phyloP scores from a whole-genome alignment of 2,329 filamentous ascomycete species.

The Diplodia seriata region DNA sequence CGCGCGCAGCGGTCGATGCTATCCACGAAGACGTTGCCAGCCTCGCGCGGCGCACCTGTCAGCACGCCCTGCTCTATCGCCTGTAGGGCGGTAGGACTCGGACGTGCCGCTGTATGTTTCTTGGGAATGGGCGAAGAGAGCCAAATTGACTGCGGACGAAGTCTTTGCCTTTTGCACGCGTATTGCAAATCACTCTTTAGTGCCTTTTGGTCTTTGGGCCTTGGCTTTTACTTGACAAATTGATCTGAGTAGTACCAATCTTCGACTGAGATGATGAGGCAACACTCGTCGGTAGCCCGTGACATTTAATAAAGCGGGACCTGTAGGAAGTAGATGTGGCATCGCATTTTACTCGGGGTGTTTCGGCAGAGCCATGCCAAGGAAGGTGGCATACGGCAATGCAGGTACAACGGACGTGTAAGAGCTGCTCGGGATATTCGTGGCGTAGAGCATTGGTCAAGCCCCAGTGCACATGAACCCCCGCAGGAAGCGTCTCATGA shows the following conservation, averaged over 20 bases:
- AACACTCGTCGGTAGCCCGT: neutral
- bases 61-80: neutral
- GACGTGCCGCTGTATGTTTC: neutral
- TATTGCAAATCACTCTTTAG: neutral
- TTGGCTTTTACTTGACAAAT: constrained; percentile 17
- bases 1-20: neutral
- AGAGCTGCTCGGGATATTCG: neutral
- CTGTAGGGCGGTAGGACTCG: neutral
- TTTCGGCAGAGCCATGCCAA: neutral
- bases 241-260: neutral
- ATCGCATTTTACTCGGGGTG: neutral
- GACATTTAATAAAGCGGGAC: neutral
- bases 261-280: neutral
- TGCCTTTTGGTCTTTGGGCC: neutral
- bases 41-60: neutral
- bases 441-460: too few species aligned
- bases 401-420: neutral
- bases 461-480: neutral
- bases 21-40: constrained; percentile 5
- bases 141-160: constrained; percentile 19
- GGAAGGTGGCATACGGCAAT: too few species aligned
- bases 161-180: constrained; percentile 1
- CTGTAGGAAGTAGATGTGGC: neutral
- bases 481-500: constrained; percentile 8
- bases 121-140: neutral